Conservation (phyloP, 2,329 filamentous ascomycete species). For the Didymella glomerata region DNA sequence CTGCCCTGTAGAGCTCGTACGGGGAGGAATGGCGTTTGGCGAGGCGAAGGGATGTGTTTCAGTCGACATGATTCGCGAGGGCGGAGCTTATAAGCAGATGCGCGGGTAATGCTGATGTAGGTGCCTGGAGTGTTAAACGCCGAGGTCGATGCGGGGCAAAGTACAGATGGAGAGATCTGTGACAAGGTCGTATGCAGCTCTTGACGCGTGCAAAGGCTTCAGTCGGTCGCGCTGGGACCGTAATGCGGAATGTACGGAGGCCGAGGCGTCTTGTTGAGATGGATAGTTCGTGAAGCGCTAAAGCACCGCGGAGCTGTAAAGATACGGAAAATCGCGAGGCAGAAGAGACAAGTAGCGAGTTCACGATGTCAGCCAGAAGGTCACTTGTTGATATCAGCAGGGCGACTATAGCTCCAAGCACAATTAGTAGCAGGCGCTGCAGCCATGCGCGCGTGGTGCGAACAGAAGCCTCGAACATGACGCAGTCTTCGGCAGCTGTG, state of each 20-base stretch:
- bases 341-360: neutral
- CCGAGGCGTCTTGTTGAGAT: constrained; percentile 18
- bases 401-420: constrained; percentile 7
- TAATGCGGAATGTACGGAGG: constrained; percentile 14
- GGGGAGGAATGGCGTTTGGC: constrained; percentile 53
- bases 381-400: constrained; percentile 8
- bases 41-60: constrained; percentile 44
- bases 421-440: constrained; percentile 4
- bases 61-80: constrained; percentile 15
- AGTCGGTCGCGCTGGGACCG: constrained; percentile 16
- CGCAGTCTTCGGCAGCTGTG: constrained; percentile 18
- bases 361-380: constrained; percentile 2
- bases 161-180: constrained; percentile 3
- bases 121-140: constrained; percentile 16
- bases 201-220: constrained; percentile 17
- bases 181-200: constrained; percentile 16
- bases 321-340: neutral
- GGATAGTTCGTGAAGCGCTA: constrained; percentile 5
- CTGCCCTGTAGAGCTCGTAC: constrained; percentile 50
- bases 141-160: constrained; percentile 21
- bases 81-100: constrained; percentile 13
- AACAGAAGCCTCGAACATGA: constrained; percentile 18
- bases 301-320: neutral
- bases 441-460: constrained; percentile 16
- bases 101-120: constrained; percentile 22